Evolutionary conservation across 2,329 filamentous ascomycete species (phyloP).

Genomic region (Aspergillus melleus): DNA sequence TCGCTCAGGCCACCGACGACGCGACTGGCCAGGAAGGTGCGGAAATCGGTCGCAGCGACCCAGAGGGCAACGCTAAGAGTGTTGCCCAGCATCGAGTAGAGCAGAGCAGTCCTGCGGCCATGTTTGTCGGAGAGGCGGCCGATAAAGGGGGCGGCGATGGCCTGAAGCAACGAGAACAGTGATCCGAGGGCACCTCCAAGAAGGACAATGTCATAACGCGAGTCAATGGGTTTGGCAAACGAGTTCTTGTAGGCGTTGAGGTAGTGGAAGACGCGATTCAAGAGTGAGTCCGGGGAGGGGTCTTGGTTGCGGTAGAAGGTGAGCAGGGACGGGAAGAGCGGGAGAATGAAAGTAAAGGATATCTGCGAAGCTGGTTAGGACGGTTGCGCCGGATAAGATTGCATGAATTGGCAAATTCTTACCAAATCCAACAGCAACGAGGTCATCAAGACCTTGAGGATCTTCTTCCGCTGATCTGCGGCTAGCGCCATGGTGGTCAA

Average conservation of each 20-base stretch:
- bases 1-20: constrained; percentile 92
- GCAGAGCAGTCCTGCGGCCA: constrained; percentile 80
- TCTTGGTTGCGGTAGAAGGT: constrained; percentile 93
- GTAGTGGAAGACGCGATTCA: constrained; percentile 76
- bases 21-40: constrained; percentile 91
- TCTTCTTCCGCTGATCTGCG: constrained; percentile 66
- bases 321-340: constrained; percentile 90
- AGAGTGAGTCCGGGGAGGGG: constrained; percentile 61
- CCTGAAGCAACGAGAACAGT: constrained; percentile 89
- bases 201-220: constrained; percentile 94
- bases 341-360: constrained; percentile 97
- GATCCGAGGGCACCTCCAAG: constrained; percentile 92
- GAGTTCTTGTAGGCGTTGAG: constrained; percentile 93
- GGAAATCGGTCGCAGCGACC: constrained; percentile 91
- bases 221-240: constrained; percentile 90
- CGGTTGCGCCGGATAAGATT: not conserved
- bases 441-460: constrained; percentile 82
- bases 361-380: constrained; percentile 60
- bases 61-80: constrained; percentile 90
- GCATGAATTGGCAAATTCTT: constrained; percentile 35
- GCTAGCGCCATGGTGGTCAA: constrained; percentile 35
- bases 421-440: constrained; percentile 89
- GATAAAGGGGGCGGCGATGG: constrained; percentile 87
- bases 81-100: constrained; percentile 91
- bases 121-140: constrained; percentile 83